Conservation (phyloP, 2,329 filamentous ascomycete species). For the Endoconidiophora polonica region DNA sequence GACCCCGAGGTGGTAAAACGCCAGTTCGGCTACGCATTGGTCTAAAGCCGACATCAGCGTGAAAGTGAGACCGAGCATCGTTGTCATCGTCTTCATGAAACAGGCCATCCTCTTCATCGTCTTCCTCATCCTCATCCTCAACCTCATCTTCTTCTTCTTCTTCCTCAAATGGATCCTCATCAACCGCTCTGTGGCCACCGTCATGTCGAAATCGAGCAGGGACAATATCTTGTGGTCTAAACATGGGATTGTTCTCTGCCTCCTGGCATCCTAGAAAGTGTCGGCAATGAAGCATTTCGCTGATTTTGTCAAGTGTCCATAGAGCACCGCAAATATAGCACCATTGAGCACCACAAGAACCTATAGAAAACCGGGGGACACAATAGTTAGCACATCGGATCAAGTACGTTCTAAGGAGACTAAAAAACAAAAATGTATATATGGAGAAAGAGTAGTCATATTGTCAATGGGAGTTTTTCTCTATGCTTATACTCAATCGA, state of each 20-base stretch:
- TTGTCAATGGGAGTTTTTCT: not conserved
- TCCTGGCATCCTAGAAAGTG: slow-evolving; percentile 3
- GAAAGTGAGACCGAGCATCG: too few species aligned
- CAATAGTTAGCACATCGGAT: not conserved
- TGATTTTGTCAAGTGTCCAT: slow-evolving; percentile 17
- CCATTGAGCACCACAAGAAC: slow-evolving; percentile 24
- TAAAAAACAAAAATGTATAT: not conserved
- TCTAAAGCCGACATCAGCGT: too few species aligned
- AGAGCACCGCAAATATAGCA: slow-evolving; percentile 23
- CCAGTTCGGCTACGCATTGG: too few species aligned
- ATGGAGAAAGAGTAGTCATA: not conserved
- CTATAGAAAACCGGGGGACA: slow-evolving; percentile 10
- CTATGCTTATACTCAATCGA: not conserved
- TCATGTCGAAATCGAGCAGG: not conserved
- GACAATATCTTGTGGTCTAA: not conserved
- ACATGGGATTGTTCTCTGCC: slow-evolving; percentile 2
- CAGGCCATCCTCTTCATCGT: too few species aligned
- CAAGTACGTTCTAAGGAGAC: not conserved
- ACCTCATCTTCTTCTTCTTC: not conserved
- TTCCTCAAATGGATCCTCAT: not conserved
- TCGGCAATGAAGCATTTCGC: slow-evolving; percentile 1
- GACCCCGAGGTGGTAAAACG: too few species aligned
- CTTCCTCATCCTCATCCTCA: too few species aligned
- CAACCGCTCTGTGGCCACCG: not conserved
- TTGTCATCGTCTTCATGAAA: too few species aligned